A percentile compares a stretch with the other conserved stretches of the same genome.
phyloP scores from a whole-genome alignment of 331 rosid species.

The Malus hybrid region DNA sequence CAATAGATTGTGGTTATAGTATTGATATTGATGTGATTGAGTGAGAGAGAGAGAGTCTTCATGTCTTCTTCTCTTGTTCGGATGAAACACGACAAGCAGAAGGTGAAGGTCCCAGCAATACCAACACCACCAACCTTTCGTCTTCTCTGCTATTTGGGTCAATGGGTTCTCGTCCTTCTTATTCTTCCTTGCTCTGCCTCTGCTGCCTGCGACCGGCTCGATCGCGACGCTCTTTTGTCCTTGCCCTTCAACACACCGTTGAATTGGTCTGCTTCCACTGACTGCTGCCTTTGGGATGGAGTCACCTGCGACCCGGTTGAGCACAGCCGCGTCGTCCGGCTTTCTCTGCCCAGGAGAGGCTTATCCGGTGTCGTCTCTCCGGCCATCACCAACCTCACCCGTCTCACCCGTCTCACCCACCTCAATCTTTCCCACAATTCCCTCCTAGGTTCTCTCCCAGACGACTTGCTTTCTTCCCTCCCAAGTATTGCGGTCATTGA shows the following conservation, averaged over 20 bases:
- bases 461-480: constrained; percentile 33
- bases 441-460: constrained; percentile 45
- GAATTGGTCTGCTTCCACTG: constrained; percentile 54
- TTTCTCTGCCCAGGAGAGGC: constrained; percentile 44
- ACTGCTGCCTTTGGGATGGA: constrained; percentile 83
- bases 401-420: constrained; percentile 43
- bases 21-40: not conserved
- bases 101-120: not conserved
- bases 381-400: constrained; percentile 33
- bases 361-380: constrained; percentile 41
- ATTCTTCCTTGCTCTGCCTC: constrained; percentile 29
- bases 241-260: constrained; percentile 15
- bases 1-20: not conserved
- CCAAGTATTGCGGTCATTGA: constrained; percentile 42
- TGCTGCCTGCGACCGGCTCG: constrained; percentile 38
- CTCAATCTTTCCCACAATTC: constrained; percentile 67
- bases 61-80: constrained; percentile 4
- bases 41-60: not conserved
- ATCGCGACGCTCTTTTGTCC: constrained; percentile 46
- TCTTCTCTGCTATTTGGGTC: not conserved
- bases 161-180: constrained; percentile 1
- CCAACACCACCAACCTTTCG: not conserved
- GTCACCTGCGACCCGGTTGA: constrained; percentile 29
- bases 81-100: constrained; percentile 6
- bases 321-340: constrained; percentile 36